Evolutionary conservation across 2,329 filamentous ascomycete species (phyloP), one percentile per base, ranked within the genome.

Genomic region (Neonectria hederae): DNA sequence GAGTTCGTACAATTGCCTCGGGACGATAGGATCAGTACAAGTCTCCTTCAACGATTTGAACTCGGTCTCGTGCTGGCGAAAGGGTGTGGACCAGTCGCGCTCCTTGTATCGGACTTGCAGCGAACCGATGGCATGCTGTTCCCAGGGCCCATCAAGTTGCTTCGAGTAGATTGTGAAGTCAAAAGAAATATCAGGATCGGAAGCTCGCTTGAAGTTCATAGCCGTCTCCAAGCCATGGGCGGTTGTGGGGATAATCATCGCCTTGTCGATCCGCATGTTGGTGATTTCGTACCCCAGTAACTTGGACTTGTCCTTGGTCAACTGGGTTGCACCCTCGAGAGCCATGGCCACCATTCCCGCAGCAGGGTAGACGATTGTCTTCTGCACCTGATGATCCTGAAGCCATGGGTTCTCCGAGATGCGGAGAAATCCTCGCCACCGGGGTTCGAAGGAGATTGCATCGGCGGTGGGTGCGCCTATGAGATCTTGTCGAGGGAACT

Each of bases 391-490:
- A 61, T 87, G 85, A 59, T 87, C 82, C 54, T 78, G 74, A 9
- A 87, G 77, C 85, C 85, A 87, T 0, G 84, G 83, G 52, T 83
- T 82, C 69, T 87, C 84, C 0, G 77, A 76, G 7, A 83, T 60
- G 10, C 83, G 81, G 38, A 86, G 76, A 65, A 83, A 84, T 2
- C 82, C 82, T 13, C 83, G 79, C 84, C 84, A 86, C 6, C 80
- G 77, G 10, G 82, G 82, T 62, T 84, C 79, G 48, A 81, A 81
- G 0, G 79, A 76, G n/a, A 78, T 79, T 3, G 80, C 81, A 63
- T 84, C 82, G 0, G 77, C 76, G 2, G 79, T 79, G 0, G 78
- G 81, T 1, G 80, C 77, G 0, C 86, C 86, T 26, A 87, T 81
- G 2, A 88, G 76, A 62, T 88, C 85, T 46, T 83, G 81, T 11